phyloP scores from a whole-genome alignment of 345 rosid genomes.

The Capsella bursapastoris region DNA sequence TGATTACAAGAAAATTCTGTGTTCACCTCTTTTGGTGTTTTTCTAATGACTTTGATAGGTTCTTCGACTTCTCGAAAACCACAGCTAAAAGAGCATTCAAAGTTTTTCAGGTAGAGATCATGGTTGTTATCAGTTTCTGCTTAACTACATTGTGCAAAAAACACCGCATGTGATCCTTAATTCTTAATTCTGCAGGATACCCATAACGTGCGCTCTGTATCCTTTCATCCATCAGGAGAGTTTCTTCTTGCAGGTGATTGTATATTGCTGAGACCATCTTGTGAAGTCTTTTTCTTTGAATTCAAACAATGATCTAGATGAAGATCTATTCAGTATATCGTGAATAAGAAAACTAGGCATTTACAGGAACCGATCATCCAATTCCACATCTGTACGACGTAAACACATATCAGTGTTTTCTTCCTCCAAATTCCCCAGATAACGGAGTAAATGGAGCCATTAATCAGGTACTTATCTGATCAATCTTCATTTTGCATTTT shows the following conservation, averaged over 20 bases:
- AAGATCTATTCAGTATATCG: neutral
- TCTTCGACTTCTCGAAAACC: conserved; percentile 87
- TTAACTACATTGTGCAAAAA: conserved; percentile 18
- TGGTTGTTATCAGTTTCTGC: conserved; percentile 21
- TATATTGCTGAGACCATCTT: neutral
- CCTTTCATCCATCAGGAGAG: conserved; percentile 86
- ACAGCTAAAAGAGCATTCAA: conserved; percentile 82
- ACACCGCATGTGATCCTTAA: neutral
- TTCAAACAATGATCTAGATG: conserved; percentile 6
- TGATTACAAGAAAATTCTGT: neutral
- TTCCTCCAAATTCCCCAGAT: conserved; percentile 64
- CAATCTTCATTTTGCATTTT: neutral
- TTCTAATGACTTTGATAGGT: conserved; percentile 50
- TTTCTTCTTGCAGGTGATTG: conserved; percentile 72
- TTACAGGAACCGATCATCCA: conserved; percentile 82
- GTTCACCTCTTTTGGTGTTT: conserved; percentile 11
- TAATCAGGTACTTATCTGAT: conserved; percentile 62
- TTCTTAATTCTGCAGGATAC: conserved; percentile 63
- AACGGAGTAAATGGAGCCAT: conserved; percentile 71
- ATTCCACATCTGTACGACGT: conserved; percentile 84
- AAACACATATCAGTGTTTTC: conserved; percentile 73
- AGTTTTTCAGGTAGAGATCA: conserved; percentile 71
- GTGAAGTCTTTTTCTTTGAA: neutral
- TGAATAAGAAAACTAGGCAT: conserved; percentile 22
- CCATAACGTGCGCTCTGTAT: conserved; percentile 79